Conservation (phyloP, 352 stramenopile genomes). For the Globisporangium yorkense region DNA sequence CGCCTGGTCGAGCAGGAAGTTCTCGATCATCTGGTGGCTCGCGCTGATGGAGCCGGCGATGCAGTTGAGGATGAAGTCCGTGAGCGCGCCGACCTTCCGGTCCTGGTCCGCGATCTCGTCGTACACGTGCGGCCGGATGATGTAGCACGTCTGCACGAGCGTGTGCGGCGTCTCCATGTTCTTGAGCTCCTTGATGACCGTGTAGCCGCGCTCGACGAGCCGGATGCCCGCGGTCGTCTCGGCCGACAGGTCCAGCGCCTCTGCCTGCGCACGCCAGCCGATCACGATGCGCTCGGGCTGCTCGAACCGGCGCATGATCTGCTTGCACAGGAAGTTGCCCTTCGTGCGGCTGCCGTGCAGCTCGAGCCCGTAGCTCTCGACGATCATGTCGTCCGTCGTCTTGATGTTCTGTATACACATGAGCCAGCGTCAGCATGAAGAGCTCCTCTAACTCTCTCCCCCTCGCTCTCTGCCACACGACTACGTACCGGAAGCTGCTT, state of each 20-base stretch:
- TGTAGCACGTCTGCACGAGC: slow-evolving; percentile 70
- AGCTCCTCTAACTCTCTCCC: background rate
- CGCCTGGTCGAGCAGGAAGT: slow-evolving; percentile 43
- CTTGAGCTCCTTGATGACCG: slow-evolving; percentile 38
- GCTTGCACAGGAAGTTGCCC: slow-evolving; percentile 43
- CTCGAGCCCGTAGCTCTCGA: slow-evolving; percentile 50
- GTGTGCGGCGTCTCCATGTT: slow-evolving; percentile 31
- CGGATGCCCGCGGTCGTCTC: slow-evolving; percentile 45
- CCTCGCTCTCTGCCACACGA: background rate
- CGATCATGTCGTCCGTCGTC: slow-evolving; percentile 39
- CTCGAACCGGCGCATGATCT: slow-evolving; percentile 48
- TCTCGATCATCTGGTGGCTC: slow-evolving; percentile 73
- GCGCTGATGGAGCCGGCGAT: slow-evolving; percentile 51
- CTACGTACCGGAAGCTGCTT: slow-evolving; percentile 36
- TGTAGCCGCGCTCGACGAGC: slow-evolving; percentile 56
- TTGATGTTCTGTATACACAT: slow-evolving; percentile 31
- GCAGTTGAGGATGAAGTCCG: slow-evolving; percentile 63
- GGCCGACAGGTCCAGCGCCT: slow-evolving; percentile 44
- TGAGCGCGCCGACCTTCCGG: slow-evolving; percentile 54
- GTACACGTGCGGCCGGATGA: slow-evolving; percentile 57
- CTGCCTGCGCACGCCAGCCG: slow-evolving; percentile 45
- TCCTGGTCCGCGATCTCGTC: slow-evolving; percentile 54
- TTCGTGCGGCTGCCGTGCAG: slow-evolving; percentile 41
- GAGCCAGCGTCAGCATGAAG: background rate
- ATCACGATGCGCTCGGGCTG: slow-evolving; percentile 50